Base-by-base conservation (phyloP, 1,139 yeast species). In the Trichomonascaceae sp. region DNA sequence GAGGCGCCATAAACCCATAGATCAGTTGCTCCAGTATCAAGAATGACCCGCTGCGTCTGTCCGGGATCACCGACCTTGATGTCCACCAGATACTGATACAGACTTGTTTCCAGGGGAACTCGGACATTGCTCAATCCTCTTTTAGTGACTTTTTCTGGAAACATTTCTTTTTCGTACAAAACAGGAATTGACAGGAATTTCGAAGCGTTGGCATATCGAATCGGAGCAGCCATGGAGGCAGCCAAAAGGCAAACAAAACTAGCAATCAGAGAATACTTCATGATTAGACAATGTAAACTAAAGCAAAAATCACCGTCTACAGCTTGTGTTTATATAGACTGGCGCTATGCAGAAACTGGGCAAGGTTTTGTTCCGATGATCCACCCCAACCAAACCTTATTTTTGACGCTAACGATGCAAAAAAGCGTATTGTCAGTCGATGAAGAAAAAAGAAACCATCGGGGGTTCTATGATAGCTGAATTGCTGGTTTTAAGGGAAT, bases 1-100 rank as follows among this genome's bases (percentile, higher is more conserved):
- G 41, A 36, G 13, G 17, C 3, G n/a, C 63, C 63, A 59, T 64
- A 65, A 13, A 55, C 55, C 59, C 59, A 58, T 20, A 58, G 47
- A 32, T 57, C 59, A 6, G 57, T 45, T 10, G 60, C 55, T 3
- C 60, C 60, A 15, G 60, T 58, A 48, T 58, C 60, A 12, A 58
- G 30, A 10, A 49, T 22, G n/a, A 50, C 45, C 32, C 12, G 9
- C 32, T 27, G 32, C 9, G 9, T 27, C 32, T 27, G 32, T 10
- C 27, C 27, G 27, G 27, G 27, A 8, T 22, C 2, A 27, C 32
- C 32, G 12, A 27, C 32, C 12, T 27, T 27, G 32, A 27, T 27
- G 9, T 27, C 2, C 32, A 27, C 9, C 9, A 6, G 32, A 27
- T 27, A 27, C 12, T 27, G 32, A 27, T 6, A 27, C 12, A 27